A percentile compares a stretch with the other conserved stretches of the same genome.
Conservation (phyloP, 805 yeast genomes). For the Schwanniomyces vanrijiae region DNA sequence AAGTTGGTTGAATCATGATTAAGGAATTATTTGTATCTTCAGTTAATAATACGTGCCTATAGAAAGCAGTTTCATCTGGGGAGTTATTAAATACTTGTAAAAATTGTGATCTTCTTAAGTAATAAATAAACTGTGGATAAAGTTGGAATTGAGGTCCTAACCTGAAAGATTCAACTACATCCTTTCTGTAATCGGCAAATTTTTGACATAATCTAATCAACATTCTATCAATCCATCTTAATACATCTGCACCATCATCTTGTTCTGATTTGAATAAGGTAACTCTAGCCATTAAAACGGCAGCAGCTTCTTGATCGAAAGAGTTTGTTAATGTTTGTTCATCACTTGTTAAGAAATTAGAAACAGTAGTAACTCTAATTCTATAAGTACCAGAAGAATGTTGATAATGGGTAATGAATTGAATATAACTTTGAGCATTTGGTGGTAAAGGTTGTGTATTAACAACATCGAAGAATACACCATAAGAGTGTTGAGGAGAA, state of each 20-base stretch:
- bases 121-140: constrained; percentile 94
- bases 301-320: constrained; percentile 99
- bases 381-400: constrained; percentile 92
- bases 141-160: constrained; percentile 80
- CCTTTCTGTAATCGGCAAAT: constrained; percentile 90
- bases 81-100: constrained; percentile 95
- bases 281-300: constrained; percentile 87
- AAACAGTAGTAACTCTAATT: constrained; percentile 85
- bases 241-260: constrained; percentile 90
- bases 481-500: constrained; percentile 87
- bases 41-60: constrained; percentile 86
- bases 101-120: constrained; percentile 93
- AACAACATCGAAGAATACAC: constrained; percentile 80
- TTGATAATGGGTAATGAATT: constrained; percentile 89
- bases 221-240: constrained; percentile 93
- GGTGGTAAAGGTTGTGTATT: constrained; percentile 46
- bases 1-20: constrained; percentile 97
- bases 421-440: constrained; percentile 58
- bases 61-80: constrained; percentile 97
- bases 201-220: constrained; percentile 86
- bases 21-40: constrained; percentile 92
- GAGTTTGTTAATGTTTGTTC: constrained; percentile 52
- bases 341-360: constrained; percentile 52
- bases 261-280: constrained; percentile 77
- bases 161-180: constrained; percentile 78